phyloP scores from a whole-genome alignment of 129 eudicot genomes.

The Oenanthe sinensis region DNA sequence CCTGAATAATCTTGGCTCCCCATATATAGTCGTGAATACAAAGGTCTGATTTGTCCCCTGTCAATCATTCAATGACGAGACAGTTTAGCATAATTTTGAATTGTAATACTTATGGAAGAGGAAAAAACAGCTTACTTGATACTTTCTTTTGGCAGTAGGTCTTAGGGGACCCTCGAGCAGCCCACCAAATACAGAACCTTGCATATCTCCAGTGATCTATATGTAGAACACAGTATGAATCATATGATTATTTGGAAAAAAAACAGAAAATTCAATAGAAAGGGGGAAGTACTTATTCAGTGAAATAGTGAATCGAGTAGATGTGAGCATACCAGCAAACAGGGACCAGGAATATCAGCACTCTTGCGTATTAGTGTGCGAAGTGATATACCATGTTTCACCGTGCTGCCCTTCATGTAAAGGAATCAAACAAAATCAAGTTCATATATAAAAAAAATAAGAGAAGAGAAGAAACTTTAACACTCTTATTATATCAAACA shows the following conservation, averaged over 20 bases:
- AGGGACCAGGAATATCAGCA: constrained; percentile 75
- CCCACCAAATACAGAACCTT: constrained; percentile 97
- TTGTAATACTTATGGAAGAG: not conserved
- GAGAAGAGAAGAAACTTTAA: not conserved
- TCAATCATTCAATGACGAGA: constrained; percentile 5
- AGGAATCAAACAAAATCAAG: constrained; percentile 24
- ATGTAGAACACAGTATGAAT: constrained; percentile 8
- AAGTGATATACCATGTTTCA: constrained; percentile 86
- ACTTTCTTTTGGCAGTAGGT: constrained; percentile 80
- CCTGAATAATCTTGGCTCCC: constrained; percentile 91
- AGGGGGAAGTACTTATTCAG: not conserved
- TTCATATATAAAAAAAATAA: not conserved
- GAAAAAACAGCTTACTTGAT: constrained; percentile 55
- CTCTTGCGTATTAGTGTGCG: constrained; percentile 83
- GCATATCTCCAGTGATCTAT: constrained; percentile 76
- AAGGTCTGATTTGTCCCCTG: constrained; percentile 88
- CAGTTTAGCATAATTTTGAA: constrained; percentile 11
- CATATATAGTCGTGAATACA: constrained; percentile 82
- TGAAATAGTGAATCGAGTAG: not conserved
- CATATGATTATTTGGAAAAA: not conserved
- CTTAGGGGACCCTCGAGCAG: constrained; percentile 70
- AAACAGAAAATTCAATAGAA: not conserved
- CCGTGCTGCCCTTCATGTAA: constrained; percentile 96
- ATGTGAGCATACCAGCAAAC: constrained; percentile 59
- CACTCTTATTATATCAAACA: constrained; percentile 3